Percentiles rank a stretch among this genome's conserved stretches.
Conservation (phyloP, 176 grass and related monocot species). For the Phragmites australis region DNA sequence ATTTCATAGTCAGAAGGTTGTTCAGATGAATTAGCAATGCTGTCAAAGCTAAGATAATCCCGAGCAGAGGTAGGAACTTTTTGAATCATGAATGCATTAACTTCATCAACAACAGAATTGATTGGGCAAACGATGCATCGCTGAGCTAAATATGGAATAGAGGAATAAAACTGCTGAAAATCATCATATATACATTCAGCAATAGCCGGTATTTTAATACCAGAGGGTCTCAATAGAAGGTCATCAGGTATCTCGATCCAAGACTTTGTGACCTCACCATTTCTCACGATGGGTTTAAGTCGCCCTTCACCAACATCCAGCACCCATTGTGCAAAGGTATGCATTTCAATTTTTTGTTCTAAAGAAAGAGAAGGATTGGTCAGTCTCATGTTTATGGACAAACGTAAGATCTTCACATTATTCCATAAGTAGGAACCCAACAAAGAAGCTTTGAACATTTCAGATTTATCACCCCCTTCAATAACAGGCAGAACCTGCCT, state of each 20-base stretch:
- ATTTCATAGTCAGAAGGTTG: not conserved
- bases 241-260: conserved; percentile 6
- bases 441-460: not conserved
- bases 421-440: not conserved
- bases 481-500: not conserved
- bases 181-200: not conserved
- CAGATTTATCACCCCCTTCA: not conserved
- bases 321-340: not conserved
- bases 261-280: not conserved
- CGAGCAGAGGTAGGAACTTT: not conserved
- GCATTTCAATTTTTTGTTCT: not conserved
- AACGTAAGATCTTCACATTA: fast-evolving
- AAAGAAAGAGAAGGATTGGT: not conserved
- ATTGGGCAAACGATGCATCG: not conserved
- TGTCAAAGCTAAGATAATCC: conserved; percentile 6
- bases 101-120: not conserved
- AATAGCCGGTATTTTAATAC: not conserved
- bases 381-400: not conserved
- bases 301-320: not conserved
- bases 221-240: not conserved
- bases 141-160: not conserved
- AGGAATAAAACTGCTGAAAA: not conserved
- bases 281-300: not conserved
- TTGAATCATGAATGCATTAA: not conserved
- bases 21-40: not conserved